Evolutionary conservation across 331 rosid species (phyloP), one percentile per base, ranked within the genome.

Genomic region (Dryas integrifolia): DNA sequence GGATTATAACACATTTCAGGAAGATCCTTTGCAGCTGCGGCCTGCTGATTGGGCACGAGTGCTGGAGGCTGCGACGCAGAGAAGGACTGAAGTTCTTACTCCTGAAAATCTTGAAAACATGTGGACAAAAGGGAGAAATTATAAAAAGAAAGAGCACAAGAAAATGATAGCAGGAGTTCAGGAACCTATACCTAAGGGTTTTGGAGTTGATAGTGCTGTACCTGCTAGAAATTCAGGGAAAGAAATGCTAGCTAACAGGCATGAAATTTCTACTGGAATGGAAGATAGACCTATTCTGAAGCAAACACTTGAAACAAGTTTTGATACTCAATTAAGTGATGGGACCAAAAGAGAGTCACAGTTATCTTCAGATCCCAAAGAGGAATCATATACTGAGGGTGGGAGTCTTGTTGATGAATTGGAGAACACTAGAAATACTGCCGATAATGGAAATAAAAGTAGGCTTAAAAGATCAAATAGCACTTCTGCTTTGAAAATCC

Each of bases 41-140:
- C 80, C 89, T 50, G 89, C 92, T 76, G 96, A 87, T 66, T 92
- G 99, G 99, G 98, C 92, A 63, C 87, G 82, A 57, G 68, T 71
- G 73, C 82, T 95, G 82, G 90, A 95, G 66, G 98, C 83, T 70
- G 98, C 86, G 35, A 92, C 96, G 64, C 96, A 95, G 83, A 86
- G 96, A 80, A 92, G 98, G 83, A 88, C 98, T 78, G 97, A 92
- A 69, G 91, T 90, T 87, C 99, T 92, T 72, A 79, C 85, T 86
- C 98, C 99, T 50, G 98, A 95, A 88, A 95, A 95, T 87, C 97
- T 95, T 35, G 99, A 95, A 79, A 95, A 95, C 83, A 82, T 95
- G 98, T 95, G 99, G 99, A 80, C 99, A 12, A 95, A 92, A 79
- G 99, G 99, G 81, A 87, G 89, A 72, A 85, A 95, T 69, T 95